phyloP scores from a whole-genome alignment of 257 asterid genomes.

The Primulina eburnea region DNA sequence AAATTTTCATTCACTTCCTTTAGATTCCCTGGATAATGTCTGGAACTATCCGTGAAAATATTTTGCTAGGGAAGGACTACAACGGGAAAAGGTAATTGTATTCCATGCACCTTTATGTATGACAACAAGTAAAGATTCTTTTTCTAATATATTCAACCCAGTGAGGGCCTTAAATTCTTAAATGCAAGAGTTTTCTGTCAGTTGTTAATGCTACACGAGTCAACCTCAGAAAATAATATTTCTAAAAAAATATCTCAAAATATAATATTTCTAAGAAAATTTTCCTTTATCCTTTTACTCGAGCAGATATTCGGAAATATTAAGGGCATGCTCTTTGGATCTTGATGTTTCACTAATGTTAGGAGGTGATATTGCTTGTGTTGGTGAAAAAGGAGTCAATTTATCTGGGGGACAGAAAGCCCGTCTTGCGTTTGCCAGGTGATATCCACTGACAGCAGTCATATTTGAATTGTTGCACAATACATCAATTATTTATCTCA shows the following conservation, averaged over 20 bases:
- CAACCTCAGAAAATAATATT: background rate
- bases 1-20: slow-evolving; percentile 21
- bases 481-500: slow-evolving; percentile 14
- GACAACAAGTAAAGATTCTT: background rate
- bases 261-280: background rate
- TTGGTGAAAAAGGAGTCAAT: slow-evolving; percentile 89
- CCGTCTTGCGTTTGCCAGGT: slow-evolving; percentile 95
- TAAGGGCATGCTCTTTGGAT: slow-evolving; percentile 66
- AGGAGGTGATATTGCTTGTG: slow-evolving; percentile 83
- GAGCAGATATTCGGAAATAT: slow-evolving; percentile 68
- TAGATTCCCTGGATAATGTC: slow-evolving; percentile 95
- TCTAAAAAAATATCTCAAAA: background rate
- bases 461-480: slow-evolving; percentile 8
- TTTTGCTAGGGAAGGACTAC: slow-evolving; percentile 74
- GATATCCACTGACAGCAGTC: slow-evolving; percentile 20
- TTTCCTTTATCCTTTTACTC: background rate
- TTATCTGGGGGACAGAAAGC: slow-evolving; percentile 94
- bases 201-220: background rate
- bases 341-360: slow-evolving; percentile 77
- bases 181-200: no score
- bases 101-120: background rate
- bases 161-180: background rate
- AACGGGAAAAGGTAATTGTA: slow-evolving; percentile 54
- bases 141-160: background rate
- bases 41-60: slow-evolving; percentile 89